phyloP scores from a whole-genome alignment of 257 asterid genomes.

The Oldenlandia corymbosa region DNA sequence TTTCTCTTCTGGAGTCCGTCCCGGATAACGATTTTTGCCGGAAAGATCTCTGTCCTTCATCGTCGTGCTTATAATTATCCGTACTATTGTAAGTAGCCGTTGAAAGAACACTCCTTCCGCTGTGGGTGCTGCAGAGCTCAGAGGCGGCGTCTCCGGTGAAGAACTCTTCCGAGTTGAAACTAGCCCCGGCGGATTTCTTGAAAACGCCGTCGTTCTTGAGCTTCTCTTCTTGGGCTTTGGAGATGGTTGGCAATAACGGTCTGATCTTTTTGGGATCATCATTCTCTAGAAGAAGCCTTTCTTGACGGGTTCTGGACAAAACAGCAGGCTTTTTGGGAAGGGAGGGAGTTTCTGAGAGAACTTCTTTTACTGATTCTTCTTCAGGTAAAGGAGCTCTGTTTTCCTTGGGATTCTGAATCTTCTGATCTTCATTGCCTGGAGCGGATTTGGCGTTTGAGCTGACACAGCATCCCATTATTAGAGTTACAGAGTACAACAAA shows the following conservation, averaged over 20 bases:
- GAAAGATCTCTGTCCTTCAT: slow-evolving; percentile 35
- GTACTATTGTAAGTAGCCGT: slow-evolving; percentile 19
- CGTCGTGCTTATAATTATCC: slow-evolving; percentile 28
- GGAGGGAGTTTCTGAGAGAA: slow-evolving; percentile 56
- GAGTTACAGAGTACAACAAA: background rate
- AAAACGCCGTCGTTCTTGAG: slow-evolving; percentile 20
- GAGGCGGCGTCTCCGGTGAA: slow-evolving; percentile 27
- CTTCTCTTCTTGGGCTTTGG: slow-evolving; percentile 1
- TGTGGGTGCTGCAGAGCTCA: slow-evolving; percentile 29
- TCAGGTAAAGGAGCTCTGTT: slow-evolving; percentile 33
- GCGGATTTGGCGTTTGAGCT: slow-evolving; percentile 25
- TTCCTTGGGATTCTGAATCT: slow-evolving; percentile 8
- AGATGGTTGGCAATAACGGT: slow-evolving; percentile 17
- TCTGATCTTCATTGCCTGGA: background rate
- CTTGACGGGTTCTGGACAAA: slow-evolving; percentile 3
- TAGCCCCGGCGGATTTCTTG: slow-evolving; percentile 23
- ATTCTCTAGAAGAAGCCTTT: too few species aligned
- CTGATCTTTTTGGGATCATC: slow-evolving; percentile 34
- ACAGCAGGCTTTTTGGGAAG: slow-evolving; percentile 20
- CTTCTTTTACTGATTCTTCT: slow-evolving; percentile 69
- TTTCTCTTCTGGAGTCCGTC: slow-evolving; percentile 16
- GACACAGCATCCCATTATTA: slow-evolving; percentile 53
- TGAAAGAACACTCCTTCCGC: slow-evolving; percentile 22
- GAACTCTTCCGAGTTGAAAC: slow-evolving; percentile 20
- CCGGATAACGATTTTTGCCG: slow-evolving; percentile 36